Evolutionary conservation across 2,329 filamentous ascomycete species (phyloP).

Genomic region (Botrytis deweyae): DNA sequence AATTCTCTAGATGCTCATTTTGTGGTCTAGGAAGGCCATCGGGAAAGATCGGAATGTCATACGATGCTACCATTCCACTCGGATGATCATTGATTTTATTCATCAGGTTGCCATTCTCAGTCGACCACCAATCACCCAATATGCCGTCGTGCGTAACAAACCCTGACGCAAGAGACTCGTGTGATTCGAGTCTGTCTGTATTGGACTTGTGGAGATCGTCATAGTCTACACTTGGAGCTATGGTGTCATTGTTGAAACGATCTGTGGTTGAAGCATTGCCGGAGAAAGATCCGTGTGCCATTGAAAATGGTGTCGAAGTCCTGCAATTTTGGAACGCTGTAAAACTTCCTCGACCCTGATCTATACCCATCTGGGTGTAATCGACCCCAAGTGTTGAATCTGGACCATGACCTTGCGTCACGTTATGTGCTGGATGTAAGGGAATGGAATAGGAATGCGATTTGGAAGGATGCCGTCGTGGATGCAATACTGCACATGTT

Average conservation of each 20-base stretch:
- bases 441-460: conserved; percentile 21
- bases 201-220: conserved; percentile 24
- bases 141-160: neutral
- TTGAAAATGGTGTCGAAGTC: conserved; percentile 23
- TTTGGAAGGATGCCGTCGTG: conserved; percentile 23
- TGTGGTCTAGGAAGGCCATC: conserved; percentile 29
- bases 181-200: neutral
- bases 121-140: conserved; percentile 25
- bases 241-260: conserved; percentile 22
- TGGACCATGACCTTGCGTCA: conserved; percentile 19
- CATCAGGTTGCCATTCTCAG: neutral
- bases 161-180: neutral
- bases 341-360: conserved; percentile 29
- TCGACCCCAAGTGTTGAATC: conserved; percentile 30
- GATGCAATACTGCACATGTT: conserved; percentile 23
- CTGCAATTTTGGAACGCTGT: conserved; percentile 26
- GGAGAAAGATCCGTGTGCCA: conserved; percentile 21
- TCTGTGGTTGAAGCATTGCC: conserved; percentile 17
- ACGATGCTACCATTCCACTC: conserved; percentile 5
- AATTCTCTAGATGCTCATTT: conserved; percentile 13
- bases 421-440: conserved; percentile 23
- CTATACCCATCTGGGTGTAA: conserved; percentile 29
- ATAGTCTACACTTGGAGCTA: conserved; percentile 25
- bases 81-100: neutral
- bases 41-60: conserved; percentile 18